Percentiles rank a stretch among this genome's conserved stretches.
Conservation (phyloP, 2,329 filamentous ascomycete genomes). For the Ascochyta rabiei region DNA sequence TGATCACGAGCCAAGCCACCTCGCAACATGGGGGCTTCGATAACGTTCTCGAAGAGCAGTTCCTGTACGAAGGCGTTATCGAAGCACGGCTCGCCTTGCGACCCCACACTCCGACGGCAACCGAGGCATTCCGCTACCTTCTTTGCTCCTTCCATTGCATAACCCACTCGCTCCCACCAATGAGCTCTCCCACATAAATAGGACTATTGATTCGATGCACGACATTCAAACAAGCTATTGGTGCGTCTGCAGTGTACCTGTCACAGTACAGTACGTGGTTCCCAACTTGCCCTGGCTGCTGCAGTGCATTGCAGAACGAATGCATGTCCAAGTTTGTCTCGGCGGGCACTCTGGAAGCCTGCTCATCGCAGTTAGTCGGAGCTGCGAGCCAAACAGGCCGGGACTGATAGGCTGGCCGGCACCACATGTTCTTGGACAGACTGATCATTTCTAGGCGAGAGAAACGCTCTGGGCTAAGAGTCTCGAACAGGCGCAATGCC, state of each 20-base stretch:
- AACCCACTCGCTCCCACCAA: constrained; percentile 23
- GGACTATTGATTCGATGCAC: constrained; percentile 17
- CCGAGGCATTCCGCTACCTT: constrained; percentile 29
- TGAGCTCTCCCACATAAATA: background rate
- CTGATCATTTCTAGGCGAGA: constrained; percentile 7
- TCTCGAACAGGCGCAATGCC: constrained; percentile 5
- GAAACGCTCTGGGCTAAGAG: background rate
- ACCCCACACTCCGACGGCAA: constrained; percentile 20
- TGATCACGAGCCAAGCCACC: constrained; percentile 12
- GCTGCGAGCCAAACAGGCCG: background rate
- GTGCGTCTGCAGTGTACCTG: constrained; percentile 25
- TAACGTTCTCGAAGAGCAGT: constrained; percentile 7
- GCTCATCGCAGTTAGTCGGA: background rate
- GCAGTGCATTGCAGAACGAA: constrained; percentile 4
- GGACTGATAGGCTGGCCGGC: constrained; percentile 9
- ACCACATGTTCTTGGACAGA: background rate
- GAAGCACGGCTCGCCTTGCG: constrained; percentile 25
- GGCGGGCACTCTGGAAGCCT: constrained; percentile 9
- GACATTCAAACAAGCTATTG: constrained; percentile 26
- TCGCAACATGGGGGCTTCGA: background rate
- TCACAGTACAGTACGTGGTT: constrained; percentile 18
- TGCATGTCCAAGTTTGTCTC: background rate
- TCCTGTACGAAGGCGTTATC: constrained; percentile 25
- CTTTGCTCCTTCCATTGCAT: constrained; percentile 31
- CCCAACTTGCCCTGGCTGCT: background rate